Base-by-base conservation (phyloP, 2,329 filamentous ascomycete species). In the Ambrosiella xylebori region DNA sequence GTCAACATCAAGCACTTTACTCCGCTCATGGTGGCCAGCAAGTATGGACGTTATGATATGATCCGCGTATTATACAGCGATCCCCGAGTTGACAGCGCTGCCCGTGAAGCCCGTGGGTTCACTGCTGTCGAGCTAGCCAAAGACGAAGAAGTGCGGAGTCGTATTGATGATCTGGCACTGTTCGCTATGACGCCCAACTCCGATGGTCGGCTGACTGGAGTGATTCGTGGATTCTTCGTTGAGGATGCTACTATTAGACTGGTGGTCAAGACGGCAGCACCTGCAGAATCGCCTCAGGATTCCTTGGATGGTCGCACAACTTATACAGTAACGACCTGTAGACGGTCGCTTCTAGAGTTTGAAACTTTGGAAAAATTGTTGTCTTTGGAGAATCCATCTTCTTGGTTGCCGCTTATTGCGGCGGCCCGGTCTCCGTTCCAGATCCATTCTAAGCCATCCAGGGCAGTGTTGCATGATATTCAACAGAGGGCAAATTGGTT, bases 71-170 rank as follows among this genome's bases (percentile, higher is more conserved):
- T 98, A 5, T 97, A 95, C 68, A 79, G 84, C 47, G 93, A 98
- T 67, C 80, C 88, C 27, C 77, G 94, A 64, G 88, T 96, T 3
- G 93, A 98, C 66, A 72, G 91, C 12, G 82, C 85, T 47, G 81
- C 90, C 37, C 86, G 85, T 68, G 94, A 98, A 68, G 71, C 87
- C 13, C 81, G 93, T 60, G 93, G 93, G 0, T 75, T 98, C 64
- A 96, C 91, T 7, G 93, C 93, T 7, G 89, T 97, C 6, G 93
- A 98, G 69, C 76, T 98, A 52, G 93, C 94, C 54, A 98, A 98
- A 68, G 94, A 98, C 65, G 93, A 98, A 67, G 93, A 98, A 64
- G 87, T 98, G 35, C 82, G 93, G 44, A 98, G 97, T 70, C 84
- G 88, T 64, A 96, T 98, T 62, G 93, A 98, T 66, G 93, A 98